phyloP scores from a whole-genome alignment of 345 rosid species.

The Salix dunnii region DNA sequence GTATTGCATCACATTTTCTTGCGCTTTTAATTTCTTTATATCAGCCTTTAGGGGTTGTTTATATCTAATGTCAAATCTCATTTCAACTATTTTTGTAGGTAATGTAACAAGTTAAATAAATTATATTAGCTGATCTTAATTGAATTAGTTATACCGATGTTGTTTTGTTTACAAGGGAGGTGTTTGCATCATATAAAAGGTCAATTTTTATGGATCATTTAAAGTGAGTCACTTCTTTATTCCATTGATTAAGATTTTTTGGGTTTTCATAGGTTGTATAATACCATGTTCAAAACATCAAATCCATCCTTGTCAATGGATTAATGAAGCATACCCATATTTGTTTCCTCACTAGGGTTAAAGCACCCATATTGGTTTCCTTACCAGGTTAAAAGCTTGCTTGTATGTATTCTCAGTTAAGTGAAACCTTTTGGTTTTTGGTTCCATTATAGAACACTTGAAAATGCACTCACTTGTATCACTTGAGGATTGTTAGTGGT shows the following conservation, averaged over 20 bases:
- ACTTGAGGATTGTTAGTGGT: no score
- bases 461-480: no score
- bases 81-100: no score
- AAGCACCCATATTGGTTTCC: no score
- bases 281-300: conserved; percentile 78
- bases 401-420: conserved; percentile 85
- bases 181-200: neutral
- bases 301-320: conserved; percentile 68
- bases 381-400: no score
- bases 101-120: neutral
- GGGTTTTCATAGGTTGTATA: conserved; percentile 65
- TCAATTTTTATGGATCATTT: no score
- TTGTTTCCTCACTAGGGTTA: conserved; percentile 77
- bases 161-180: neutral
- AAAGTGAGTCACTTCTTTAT: no score
- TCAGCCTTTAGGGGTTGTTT: no score
- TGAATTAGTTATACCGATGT: neutral
- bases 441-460: neutral
- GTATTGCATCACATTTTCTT: no score
- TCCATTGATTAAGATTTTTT: no score
- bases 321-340: conserved; percentile 74
- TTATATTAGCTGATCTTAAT: neutral
- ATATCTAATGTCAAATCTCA: no score
- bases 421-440: conserved; percentile 2
- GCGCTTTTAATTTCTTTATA: no score